phyloP scores from a whole-genome alignment of 192 early-diverging fungal genomes.

The Chytriomyces sp. region DNA sequence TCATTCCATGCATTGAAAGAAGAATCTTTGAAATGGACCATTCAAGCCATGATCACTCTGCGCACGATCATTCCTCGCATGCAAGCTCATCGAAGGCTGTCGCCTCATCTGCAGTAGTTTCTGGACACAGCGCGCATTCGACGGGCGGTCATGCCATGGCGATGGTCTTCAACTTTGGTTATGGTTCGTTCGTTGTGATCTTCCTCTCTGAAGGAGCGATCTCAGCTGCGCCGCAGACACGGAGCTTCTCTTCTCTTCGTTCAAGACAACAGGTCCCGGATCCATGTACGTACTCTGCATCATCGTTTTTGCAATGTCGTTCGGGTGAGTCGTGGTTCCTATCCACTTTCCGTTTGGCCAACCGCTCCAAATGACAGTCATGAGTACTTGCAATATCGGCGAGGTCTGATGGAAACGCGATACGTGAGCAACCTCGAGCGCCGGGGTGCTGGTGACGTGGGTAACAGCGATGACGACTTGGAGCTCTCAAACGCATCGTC shows the following conservation, averaged over 20 bases:
- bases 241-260: constrained; percentile 2
- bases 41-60: too few relatives aligned
- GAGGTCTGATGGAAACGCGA: constrained; percentile 4
- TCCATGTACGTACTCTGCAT: constrained; percentile 15
- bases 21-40: too few relatives aligned
- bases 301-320: constrained; percentile 4
- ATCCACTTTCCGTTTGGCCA: neutral
- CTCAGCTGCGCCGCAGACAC: neutral
- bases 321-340: constrained; percentile 1
- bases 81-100: too few relatives aligned
- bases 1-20: too few relatives aligned
- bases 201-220: neutral
- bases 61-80: too few relatives aligned
- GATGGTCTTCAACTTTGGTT: constrained; percentile 7
- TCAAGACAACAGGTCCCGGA: neutral
- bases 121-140: neutral
- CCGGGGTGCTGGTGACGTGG: neutral
- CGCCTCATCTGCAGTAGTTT: too few relatives aligned
- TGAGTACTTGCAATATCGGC: constrained; percentile 8
- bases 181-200: too few relatives aligned
- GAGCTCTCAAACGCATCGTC: neutral
- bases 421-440: neutral
- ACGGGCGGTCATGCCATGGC: constrained; percentile 3
- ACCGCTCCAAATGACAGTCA: neutral
- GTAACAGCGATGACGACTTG: neutral